phyloP scores from a whole-genome alignment of 768 basidiomycete genomes.

The Pleurotus cornucopiae region DNA sequence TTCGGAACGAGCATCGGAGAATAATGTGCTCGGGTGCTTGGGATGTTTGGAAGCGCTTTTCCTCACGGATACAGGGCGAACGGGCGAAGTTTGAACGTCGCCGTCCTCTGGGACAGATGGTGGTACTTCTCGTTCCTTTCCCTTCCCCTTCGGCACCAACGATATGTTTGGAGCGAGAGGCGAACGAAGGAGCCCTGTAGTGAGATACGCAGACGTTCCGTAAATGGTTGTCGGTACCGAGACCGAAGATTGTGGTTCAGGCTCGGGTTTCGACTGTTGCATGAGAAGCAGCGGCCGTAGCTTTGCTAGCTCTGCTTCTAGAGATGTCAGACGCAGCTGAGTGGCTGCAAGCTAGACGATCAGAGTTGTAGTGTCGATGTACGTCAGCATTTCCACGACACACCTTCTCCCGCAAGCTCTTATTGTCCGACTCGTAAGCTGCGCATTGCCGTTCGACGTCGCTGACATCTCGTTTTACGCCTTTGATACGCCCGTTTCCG shows the following conservation, averaged over 20 bases:
- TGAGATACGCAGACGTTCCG: neutral
- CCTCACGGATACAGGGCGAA: neutral
- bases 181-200: neutral
- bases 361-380: no score
- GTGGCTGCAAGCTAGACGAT: conserved; percentile 51
- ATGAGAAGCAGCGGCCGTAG: conserved; percentile 61
- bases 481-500: conserved; percentile 23
- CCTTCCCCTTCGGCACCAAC: conserved; percentile 10
- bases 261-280: neutral
- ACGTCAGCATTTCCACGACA: conserved; percentile 7
- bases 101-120: neutral
- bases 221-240: neutral
- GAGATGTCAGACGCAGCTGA: conserved; percentile 43
- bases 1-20: conserved; percentile 66
- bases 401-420: conserved; percentile 57
- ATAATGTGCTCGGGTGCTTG: conserved; percentile 25
- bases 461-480: conserved; percentile 10
- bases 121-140: conserved; percentile 7
- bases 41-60: conserved; percentile 17
- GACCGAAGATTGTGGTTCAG: neutral
- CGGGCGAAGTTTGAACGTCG: conserved; percentile 8
- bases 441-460: conserved; percentile 51
- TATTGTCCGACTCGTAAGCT: conserved; percentile 57
- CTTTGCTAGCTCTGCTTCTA: conserved; percentile 63
- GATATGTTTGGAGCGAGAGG: neutral